Evolutionary conservation across 768 basidiomycete species (phyloP).

Genomic region (Albatrellus ellisii): DNA sequence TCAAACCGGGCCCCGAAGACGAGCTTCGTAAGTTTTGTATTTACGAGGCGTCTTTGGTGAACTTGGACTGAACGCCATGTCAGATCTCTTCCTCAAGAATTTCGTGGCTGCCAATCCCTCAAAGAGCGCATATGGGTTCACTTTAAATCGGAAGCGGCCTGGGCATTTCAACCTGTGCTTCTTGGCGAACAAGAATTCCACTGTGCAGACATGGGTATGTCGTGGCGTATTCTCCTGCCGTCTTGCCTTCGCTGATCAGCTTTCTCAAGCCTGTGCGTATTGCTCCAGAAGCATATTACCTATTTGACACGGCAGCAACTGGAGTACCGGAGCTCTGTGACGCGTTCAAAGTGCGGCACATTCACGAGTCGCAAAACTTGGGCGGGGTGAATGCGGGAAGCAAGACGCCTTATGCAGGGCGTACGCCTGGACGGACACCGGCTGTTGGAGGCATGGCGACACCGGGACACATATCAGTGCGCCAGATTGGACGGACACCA

Average conservation of each 20-base stretch:
- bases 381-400: conserved; percentile 39
- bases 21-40: conserved; percentile 65
- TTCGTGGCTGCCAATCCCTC: conserved; percentile 88
- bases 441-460: conserved; percentile 31
- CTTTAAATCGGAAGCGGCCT: conserved; percentile 75
- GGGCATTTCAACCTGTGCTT: conserved; percentile 93
- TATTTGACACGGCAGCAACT: conserved; percentile 82
- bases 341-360: conserved; percentile 83
- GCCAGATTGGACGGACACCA: conserved; percentile 61
- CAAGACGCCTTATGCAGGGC: conserved; percentile 74
- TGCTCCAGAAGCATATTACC: conserved; percentile 76
- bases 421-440: conserved; percentile 64
- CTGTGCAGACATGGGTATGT: conserved; percentile 86
- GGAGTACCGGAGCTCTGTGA: conserved; percentile 92
- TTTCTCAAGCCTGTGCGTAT: conserved; percentile 64
- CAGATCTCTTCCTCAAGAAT: conserved; percentile 81
- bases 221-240: neutral
- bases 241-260: neutral
- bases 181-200: conserved; percentile 81
- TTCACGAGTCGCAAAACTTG: conserved; percentile 64
- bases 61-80: neutral
- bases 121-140: conserved; percentile 93
- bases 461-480: conserved; percentile 69
- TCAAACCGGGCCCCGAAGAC: conserved; percentile 76
- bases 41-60: conserved; percentile 2